Conservation (phyloP, 1,284 basidiomycete species). For the Malassezia psittaci region DNA sequence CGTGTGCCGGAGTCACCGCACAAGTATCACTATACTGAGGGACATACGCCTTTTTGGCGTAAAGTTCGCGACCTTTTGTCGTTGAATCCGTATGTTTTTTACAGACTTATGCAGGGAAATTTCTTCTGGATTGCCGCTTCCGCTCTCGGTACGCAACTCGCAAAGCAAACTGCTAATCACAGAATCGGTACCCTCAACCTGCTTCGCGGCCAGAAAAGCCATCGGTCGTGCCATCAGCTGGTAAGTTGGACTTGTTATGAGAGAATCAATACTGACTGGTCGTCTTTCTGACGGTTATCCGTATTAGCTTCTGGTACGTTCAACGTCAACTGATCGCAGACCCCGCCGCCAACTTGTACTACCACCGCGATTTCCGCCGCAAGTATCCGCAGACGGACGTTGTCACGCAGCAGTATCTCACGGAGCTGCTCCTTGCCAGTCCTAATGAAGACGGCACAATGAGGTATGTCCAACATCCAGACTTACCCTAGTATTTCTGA, state of each 20-base stretch:
- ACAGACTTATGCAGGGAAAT: conserved; percentile 54
- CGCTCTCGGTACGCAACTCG: conserved; percentile 6
- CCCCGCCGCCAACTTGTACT: conserved; percentile 55
- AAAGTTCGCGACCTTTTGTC: conserved; percentile 37
- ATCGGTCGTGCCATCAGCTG: conserved; percentile 69
- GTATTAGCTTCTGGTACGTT: conserved; percentile 8
- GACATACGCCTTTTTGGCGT: conserved; percentile 46
- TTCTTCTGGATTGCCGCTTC: conserved; percentile 76
- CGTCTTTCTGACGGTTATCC: neutral
- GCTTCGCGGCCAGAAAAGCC: conserved; percentile 76
- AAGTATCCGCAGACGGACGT: conserved; percentile 67
- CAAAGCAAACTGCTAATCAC: neutral
- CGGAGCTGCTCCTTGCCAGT: conserved; percentile 69
- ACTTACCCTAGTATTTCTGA: conserved; percentile 16
- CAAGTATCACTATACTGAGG: conserved; percentile 40
- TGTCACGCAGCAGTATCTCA: conserved; percentile 49
- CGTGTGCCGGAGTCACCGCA: conserved; percentile 31
- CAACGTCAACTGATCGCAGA: conserved; percentile 17
- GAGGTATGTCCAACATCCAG: conserved; percentile 22
- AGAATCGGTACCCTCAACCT: conserved; percentile 74
- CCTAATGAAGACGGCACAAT: conserved; percentile 53
- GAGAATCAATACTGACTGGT: neutral
- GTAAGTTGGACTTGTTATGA: conserved; percentile 4
- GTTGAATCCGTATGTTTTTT: conserved; percentile 58
- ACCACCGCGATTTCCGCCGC: conserved; percentile 84